Percentiles rank a stretch among this genome's conserved stretches.
Evolutionary conservation across 129 eudicot species (phyloP).

Genomic region (Flaveria robusta): DNA sequence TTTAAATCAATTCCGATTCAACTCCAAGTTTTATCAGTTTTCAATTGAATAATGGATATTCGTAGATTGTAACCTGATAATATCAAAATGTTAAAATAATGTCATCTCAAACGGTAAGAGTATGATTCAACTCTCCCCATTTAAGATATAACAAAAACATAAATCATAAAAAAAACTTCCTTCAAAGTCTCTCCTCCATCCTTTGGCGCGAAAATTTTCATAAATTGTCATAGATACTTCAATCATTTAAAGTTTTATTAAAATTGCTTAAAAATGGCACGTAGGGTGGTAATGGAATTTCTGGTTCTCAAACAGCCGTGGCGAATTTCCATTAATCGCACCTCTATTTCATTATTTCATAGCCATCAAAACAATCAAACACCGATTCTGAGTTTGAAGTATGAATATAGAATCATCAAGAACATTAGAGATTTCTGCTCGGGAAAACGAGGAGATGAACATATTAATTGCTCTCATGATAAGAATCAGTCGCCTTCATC

Average conservation of each 20-base stretch:
- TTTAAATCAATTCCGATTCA: no score
- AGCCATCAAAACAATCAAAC: constrained; percentile 19
- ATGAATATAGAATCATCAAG: constrained; percentile 28
- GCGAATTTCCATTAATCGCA: constrained; percentile 37
- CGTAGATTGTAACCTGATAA: no score
- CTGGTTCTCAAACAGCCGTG: constrained; percentile 43
- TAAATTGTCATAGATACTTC: background rate
- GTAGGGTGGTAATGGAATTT: constrained; percentile 43
- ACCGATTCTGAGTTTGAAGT: constrained; percentile 28
- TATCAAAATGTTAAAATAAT: no score
- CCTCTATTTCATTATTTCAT: constrained; percentile 24
- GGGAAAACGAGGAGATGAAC: constrained; percentile 25
- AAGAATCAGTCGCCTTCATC: constrained; percentile 26
- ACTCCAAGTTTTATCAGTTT: no score
- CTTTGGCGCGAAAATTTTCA: constrained; percentile 24
- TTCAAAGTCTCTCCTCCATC: constrained; percentile 27
- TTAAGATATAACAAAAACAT: no score
- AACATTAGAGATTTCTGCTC: constrained; percentile 25
- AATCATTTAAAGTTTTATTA: background rate
- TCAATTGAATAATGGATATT: no score
- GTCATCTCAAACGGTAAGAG: no score
- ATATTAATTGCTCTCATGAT: constrained; percentile 33
- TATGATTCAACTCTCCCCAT: no score
- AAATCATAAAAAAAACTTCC: background rate
- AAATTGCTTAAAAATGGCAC: constrained; percentile 49